These are phyloP conservation scores for Fusarium sulawesiense DNA, from an alignment of 2,329 filamentous ascomycete species.

Conservation along the genomic window DNA sequence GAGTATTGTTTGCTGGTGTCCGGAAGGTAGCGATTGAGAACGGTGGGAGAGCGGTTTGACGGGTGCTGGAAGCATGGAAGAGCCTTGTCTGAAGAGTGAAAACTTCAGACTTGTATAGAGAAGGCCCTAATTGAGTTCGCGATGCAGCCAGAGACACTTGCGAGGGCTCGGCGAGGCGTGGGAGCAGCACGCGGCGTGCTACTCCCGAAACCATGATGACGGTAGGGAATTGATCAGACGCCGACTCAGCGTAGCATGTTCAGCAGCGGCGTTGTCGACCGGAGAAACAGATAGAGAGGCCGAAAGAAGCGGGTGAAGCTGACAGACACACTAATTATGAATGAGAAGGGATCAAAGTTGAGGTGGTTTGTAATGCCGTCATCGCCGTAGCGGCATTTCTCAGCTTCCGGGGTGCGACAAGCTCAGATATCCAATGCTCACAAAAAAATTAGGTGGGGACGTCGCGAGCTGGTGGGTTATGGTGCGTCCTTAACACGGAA, in stretches of 20 bases:
- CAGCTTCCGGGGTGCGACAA: constrained; percentile 45
- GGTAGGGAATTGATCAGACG: constrained; percentile 42
- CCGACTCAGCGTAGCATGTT: constrained; percentile 48
- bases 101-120: constrained; percentile 31
- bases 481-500: constrained; percentile 2
- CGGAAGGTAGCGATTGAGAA: constrained; percentile 45
- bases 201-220: constrained; percentile 62
- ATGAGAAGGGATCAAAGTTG: constrained; percentile 36
- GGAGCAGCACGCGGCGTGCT: constrained; percentile 62
- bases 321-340: constrained; percentile 24
- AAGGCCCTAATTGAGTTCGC: constrained; percentile 39
- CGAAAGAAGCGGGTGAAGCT: constrained; percentile 16
- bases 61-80: constrained; percentile 31
- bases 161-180: constrained; percentile 55
- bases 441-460: constrained; percentile 43
- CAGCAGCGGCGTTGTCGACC: constrained; percentile 38
- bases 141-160: constrained; percentile 41
- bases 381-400: constrained; percentile 51
- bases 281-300: constrained; percentile 4
- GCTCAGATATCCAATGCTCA: constrained; percentile 18
- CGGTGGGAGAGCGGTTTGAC: constrained; percentile 40
- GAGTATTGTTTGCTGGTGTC: constrained; percentile 26
- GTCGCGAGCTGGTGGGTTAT: constrained; percentile 20
- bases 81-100: constrained; percentile 29
- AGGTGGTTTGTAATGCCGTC: constrained; percentile 48